phyloP scores from a whole-genome alignment of 1,284 basidiomycete species.

The Wolfiporia cocos region DNA sequence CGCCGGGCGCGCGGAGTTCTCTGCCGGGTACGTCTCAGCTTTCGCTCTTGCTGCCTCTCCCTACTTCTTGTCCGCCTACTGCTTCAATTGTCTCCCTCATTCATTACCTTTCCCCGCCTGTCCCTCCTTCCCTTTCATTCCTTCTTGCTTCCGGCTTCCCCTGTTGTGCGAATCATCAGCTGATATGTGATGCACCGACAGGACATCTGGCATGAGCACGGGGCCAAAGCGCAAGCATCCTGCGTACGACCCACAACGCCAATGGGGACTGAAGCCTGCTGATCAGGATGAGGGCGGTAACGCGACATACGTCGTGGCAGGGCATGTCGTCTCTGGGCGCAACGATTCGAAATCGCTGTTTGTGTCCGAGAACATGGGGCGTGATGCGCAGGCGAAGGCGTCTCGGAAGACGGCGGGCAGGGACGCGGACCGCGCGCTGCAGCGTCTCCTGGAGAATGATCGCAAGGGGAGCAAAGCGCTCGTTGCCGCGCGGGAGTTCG shows the following conservation, averaged over 20 bases:
- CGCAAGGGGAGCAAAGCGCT: conserved; percentile 58
- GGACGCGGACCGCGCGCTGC: conserved; percentile 55
- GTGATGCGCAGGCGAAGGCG: conserved; percentile 67
- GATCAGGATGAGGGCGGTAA: conserved; percentile 33
- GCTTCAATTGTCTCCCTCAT: not conserved
- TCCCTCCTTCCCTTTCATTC: too few species aligned
- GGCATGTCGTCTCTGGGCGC: conserved; percentile 55
- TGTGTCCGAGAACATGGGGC: conserved; percentile 61
- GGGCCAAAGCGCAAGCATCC: conserved; percentile 44
- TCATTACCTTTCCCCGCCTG: too few species aligned
- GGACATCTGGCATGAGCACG: conserved; percentile 64
- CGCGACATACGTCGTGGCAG: conserved; percentile 79
- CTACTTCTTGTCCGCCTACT: not conserved
- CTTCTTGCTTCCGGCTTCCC: too few species aligned
- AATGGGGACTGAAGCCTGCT: conserved; percentile 70
- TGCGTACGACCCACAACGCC: conserved; percentile 57
- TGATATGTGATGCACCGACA: too few species aligned
- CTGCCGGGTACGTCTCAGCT: conserved; percentile 52
- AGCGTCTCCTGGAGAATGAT: conserved; percentile 53
- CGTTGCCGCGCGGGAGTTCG: conserved; percentile 46
- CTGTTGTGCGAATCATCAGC: too few species aligned
- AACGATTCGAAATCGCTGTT: conserved; percentile 42
- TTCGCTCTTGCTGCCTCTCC: not conserved
- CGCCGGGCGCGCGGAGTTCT: conserved; percentile 77
- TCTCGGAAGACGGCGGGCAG: conserved; percentile 53